phyloP scores from a whole-genome alignment of 139 green algal genomes.

The Chlorella sorokiniana region DNA sequence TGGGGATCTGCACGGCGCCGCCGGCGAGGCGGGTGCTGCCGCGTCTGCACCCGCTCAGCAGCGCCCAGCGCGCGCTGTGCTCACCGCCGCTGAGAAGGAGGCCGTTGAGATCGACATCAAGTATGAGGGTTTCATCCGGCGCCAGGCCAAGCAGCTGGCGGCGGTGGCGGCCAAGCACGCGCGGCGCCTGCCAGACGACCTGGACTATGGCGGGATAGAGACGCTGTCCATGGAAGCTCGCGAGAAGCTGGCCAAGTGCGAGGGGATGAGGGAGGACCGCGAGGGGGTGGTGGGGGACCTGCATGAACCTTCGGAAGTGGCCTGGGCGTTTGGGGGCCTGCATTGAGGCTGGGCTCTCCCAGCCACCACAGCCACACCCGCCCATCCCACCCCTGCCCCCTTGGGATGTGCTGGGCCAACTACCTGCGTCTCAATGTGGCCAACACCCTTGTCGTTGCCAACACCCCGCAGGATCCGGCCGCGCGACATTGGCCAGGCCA shows the following conservation, averaged over 20 bases:
- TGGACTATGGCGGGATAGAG: conserved; percentile 79
- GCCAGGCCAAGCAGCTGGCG: conserved; percentile 77
- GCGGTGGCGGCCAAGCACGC: conserved; percentile 60
- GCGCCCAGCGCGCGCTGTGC: background rate
- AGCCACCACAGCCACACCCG: background rate
- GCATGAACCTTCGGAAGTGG: background rate
- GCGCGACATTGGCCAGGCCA: conserved; percentile 87
- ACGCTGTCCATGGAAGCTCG: conserved; percentile 87
- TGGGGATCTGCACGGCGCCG: too few relatives aligned
- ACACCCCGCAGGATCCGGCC: conserved; percentile 64
- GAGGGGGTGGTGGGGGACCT: background rate
- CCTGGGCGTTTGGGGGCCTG: too few relatives aligned
- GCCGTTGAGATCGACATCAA: conserved; percentile 96
- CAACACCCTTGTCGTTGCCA: too few relatives aligned
- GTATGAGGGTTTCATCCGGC: conserved; percentile 94
- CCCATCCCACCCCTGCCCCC: background rate
- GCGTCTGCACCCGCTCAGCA: background rate
- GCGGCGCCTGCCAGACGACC: conserved; percentile 68
- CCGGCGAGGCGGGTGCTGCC: background rate
- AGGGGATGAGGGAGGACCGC: too few relatives aligned
- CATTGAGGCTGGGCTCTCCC: too few relatives aligned
- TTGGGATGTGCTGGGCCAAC: too few relatives aligned
- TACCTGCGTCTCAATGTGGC: too few relatives aligned
- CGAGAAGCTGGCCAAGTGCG: conserved; percentile 86
- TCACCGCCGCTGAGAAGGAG: conserved; percentile 75